phyloP scores from a whole-genome alignment of 1,284 basidiomycete genomes.

The Heterobasidion irregulare region DNA sequence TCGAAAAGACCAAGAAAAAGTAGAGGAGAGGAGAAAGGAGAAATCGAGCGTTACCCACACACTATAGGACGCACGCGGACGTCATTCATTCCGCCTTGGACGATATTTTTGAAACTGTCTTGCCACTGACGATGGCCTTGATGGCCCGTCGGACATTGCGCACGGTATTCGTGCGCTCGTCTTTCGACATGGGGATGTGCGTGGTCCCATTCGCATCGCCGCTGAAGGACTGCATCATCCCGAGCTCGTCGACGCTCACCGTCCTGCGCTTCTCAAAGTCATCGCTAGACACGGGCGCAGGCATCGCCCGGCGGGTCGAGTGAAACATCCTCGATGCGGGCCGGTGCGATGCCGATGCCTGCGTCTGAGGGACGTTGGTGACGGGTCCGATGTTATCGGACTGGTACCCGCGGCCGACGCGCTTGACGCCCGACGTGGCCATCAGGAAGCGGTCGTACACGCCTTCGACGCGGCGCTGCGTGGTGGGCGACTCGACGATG shows the following conservation, averaged over 20 bases:
- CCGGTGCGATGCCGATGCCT: conserved; percentile 18
- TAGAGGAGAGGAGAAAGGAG: background rate
- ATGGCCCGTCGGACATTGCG: background rate
- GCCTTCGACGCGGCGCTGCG: conserved; percentile 49
- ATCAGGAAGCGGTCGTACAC: conserved; percentile 74
- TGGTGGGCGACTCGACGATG: conserved; percentile 45
- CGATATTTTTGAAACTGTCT: background rate
- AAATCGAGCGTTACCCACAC: background rate
- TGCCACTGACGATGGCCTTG: background rate
- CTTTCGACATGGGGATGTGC: background rate
- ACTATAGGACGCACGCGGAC: background rate
- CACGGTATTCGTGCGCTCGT: background rate
- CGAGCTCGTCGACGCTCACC: conserved; percentile 24
- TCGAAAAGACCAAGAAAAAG: background rate
- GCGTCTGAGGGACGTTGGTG: conserved; percentile 11
- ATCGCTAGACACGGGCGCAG: conserved; percentile 58
- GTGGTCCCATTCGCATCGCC: background rate
- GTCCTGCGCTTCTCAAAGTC: conserved; percentile 10
- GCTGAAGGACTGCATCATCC: conserved; percentile 10
- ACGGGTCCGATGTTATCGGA: conserved; percentile 44
- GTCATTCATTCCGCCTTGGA: background rate
- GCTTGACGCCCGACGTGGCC: conserved; percentile 68
- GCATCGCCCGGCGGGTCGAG: conserved; percentile 45
- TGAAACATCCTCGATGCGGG: conserved; percentile 44
- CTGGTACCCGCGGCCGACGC: conserved; percentile 68